A percentile compares a stretch with the other conserved stretches of the same genome.
These are phyloP conservation scores for Pseudognaphalium luteoalbum DNA, from an alignment of 129 eudicot genomes.

Conservation along the genomic window DNA sequence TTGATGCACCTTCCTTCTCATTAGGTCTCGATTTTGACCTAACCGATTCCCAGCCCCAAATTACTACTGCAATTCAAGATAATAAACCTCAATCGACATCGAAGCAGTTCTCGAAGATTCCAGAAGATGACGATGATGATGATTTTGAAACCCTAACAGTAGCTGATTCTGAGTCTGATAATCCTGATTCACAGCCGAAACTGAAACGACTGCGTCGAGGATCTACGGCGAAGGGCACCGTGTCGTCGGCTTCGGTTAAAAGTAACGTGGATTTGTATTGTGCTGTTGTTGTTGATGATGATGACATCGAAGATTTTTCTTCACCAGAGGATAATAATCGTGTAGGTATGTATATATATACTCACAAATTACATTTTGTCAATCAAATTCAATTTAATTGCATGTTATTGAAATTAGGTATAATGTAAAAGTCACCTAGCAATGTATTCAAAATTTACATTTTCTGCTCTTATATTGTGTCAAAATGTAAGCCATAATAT, in stretches of 20 bases:
- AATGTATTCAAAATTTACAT: too few species aligned
- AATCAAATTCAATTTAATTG: not conserved
- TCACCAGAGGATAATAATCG: constrained; percentile 49
- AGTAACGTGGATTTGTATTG: constrained; percentile 20
- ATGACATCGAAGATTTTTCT: constrained; percentile 79
- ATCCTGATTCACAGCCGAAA: constrained; percentile 27
- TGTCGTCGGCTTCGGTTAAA: constrained; percentile 21
- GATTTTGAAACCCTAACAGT: constrained; percentile 47
- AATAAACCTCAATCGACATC: constrained; percentile 17
- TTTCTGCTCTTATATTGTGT: not conserved
- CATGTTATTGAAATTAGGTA: constrained; percentile 3
- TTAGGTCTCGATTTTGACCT: constrained; percentile 76
- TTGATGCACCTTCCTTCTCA: constrained; percentile 79
- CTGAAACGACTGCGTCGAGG: constrained; percentile 73
- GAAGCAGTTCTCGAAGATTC: constrained; percentile 15
- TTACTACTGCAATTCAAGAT: constrained; percentile 10
- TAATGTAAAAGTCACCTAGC: not conserved
- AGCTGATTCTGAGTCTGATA: constrained; percentile 37
- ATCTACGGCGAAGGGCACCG: not conserved
- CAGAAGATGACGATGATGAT: constrained; percentile 34
- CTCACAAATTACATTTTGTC: not conserved
- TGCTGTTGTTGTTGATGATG: constrained; percentile 49
- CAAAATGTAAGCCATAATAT: too few species aligned
- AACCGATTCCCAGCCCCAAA: constrained; percentile 51
- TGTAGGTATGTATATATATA: constrained; percentile 31